Evolutionary conservation across 768 basidiomycete species (phyloP), one percentile per base, ranked within the genome.

Genomic region (Sarcomyxa edulis): DNA sequence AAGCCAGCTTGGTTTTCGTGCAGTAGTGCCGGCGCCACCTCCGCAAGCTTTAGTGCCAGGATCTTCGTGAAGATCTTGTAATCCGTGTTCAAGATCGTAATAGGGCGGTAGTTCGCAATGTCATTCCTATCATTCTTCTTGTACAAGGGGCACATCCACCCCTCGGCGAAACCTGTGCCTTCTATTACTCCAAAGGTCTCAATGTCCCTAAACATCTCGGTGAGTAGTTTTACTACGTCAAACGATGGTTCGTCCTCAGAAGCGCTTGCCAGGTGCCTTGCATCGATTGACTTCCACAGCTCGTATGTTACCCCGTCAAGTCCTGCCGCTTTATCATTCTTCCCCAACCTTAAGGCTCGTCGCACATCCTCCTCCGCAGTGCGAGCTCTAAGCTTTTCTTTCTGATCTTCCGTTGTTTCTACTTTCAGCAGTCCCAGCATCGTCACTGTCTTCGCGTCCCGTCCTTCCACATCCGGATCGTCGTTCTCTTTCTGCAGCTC

Each of bases 1-100:
- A 72, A 72, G 0, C 68, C 68, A 0, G 66, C 56, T 44, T 69
- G 68, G 48, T 61, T 47, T 2, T 9, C 12, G 41, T 69, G 62
- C 0, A 70, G 51, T 0, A 64, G 16, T 1, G 15, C 11, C 0
- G 44, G 44, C 0, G 39, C 55, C 7, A 45, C 40, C 7, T 35
- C 19, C 0, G 48, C 40, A 2, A 64, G 49, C 25, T 41, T 40
- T 1, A 30, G 43, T 1, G 60, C 41, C 1, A 66, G 46, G 0
- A 27, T 41, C 30, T 52, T 52, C 6, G 63, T 62, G 10, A 61
- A 44, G 0, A 61, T 42, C 46, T 65, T 66, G 20, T 66, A 66
- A 45, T 66, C 62, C 2, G 54, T 37, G 46, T 66, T 66, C 4
- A 63, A 49, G 0, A 68, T 45, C 0, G 61, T 65, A 0, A 71